Evolutionary conservation across 176 grass and related monocot species (phyloP).

Genomic region (Tillandsia fasciculata): DNA sequence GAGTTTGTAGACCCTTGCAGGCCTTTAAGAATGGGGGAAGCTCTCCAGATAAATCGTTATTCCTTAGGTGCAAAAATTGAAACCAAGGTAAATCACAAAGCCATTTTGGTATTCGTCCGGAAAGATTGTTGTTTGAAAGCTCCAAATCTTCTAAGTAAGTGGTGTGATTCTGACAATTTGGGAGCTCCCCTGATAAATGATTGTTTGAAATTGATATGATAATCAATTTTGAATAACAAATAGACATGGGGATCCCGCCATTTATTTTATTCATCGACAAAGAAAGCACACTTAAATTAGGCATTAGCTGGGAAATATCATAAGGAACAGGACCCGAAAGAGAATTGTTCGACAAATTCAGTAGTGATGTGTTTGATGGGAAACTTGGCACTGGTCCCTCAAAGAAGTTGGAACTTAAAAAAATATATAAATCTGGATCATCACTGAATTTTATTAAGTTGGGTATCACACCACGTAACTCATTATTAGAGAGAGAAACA

Average conservation of each 20-base stretch:
- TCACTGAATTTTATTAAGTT: too few relatives aligned
- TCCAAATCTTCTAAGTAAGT: too few relatives aligned
- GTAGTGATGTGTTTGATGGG: neutral
- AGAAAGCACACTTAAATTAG: neutral
- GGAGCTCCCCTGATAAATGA: slow-evolving; percentile 4
- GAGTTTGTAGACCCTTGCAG: too few relatives aligned
- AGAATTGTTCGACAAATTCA: slow-evolving; percentile 25
- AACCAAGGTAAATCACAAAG: neutral
- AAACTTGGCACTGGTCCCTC: slow-evolving; percentile 12
- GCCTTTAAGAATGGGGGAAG: neutral
- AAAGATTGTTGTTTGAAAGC: too few relatives aligned
- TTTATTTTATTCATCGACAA: slow-evolving; percentile 15
- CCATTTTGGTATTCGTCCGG: neutral
- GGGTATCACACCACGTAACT: too few relatives aligned
- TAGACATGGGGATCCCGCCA: slow-evolving; percentile 15
- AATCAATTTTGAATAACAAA: slow-evolving; percentile 2
- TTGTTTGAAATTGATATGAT: slow-evolving; percentile 3
- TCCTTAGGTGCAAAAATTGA: neutral
- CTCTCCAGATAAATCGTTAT: neutral
- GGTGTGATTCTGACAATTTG: too few relatives aligned
- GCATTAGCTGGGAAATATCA: neutral
- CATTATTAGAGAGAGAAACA: too few relatives aligned
- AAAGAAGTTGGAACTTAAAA: slow-evolving; percentile 35
- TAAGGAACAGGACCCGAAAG: slow-evolving; percentile 5
- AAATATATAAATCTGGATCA: neutral